Evolutionary conservation across 2,329 filamentous ascomycete genomes (phyloP).

Genomic region (Phoma sp.): DNA sequence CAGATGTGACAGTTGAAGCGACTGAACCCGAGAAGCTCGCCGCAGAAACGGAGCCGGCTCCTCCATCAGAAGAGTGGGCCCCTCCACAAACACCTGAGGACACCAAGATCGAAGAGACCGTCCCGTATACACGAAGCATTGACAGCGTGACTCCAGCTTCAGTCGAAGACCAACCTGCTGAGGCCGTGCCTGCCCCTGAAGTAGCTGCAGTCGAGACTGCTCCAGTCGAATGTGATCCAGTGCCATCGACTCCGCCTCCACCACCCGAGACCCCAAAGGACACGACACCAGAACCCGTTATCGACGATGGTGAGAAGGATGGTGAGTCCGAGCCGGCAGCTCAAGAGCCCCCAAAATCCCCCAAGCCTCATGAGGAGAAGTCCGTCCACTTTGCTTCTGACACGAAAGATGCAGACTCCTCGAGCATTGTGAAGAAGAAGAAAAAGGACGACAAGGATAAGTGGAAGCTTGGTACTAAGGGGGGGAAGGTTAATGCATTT

Average conservation of each 20-base stretch:
- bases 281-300: slow-evolving; percentile 18
- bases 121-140: not conserved
- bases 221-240: slow-evolving; percentile 14
- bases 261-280: slow-evolving; percentile 13
- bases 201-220: not conserved
- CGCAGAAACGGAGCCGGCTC: slow-evolving; percentile 12
- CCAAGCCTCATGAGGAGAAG: slow-evolving; percentile 33
- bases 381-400: slow-evolving; percentile 47
- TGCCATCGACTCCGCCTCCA: slow-evolving; percentile 17
- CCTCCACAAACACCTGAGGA: slow-evolving; percentile 12
- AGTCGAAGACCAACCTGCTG: slow-evolving; percentile 3
- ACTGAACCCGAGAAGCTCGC: slow-evolving; percentile 17
- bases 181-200: not conserved
- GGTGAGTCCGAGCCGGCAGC: slow-evolving; percentile 46
- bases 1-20: slow-evolving; percentile 36
- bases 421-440: slow-evolving; percentile 36
- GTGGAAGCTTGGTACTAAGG: slow-evolving; percentile 18
- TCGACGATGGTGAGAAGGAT: slow-evolving; percentile 39
- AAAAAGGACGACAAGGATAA: slow-evolving; percentile 24
- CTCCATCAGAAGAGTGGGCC: slow-evolving; percentile 10
- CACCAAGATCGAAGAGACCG: slow-evolving; percentile 5
- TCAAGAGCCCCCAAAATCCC: slow-evolving; percentile 42
- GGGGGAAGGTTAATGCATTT: slow-evolving; percentile 40
- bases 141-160: slow-evolving; percentile 1
- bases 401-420: slow-evolving; percentile 45